A percentile compares a stretch with the other conserved stretches of the same genome.
These are phyloP conservation scores for Peribolospora kevripleyi DNA, from an alignment of 768 basidiomycete genomes.

Conservation along the genomic window DNA sequence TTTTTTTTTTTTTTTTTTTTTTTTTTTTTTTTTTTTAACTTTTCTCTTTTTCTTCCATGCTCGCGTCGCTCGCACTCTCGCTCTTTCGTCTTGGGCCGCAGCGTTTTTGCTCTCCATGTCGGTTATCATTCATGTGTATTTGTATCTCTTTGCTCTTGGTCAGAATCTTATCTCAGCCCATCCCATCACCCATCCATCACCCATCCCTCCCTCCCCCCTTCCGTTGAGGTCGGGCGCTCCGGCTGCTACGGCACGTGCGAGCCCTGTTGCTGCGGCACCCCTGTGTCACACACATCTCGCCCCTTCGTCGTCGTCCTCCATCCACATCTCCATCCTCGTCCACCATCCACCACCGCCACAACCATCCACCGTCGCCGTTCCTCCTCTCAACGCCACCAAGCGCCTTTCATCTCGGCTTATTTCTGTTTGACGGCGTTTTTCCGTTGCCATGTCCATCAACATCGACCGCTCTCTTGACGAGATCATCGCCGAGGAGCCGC, in stretches of 20 bases:
- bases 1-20: too few relatives aligned
- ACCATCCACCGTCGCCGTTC: too few relatives aligned
- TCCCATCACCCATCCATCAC: too few relatives aligned
- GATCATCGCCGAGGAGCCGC: slow-evolving; percentile 7
- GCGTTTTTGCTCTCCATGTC: too few relatives aligned
- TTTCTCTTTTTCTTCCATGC: neutral
- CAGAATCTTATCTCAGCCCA: too few relatives aligned
- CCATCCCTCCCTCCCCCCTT: neutral
- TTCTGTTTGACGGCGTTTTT: too few relatives aligned
- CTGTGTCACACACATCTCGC: neutral
- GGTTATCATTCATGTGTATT: too few relatives aligned
- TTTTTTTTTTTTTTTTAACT: too few relatives aligned
- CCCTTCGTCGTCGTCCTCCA: neutral
- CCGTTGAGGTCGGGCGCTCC: slow-evolving; percentile 27
- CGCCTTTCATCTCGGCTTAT: too few relatives aligned
- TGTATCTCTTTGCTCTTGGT: too few relatives aligned
- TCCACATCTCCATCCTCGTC: neutral
- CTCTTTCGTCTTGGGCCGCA: neutral
- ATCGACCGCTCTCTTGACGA: slow-evolving; percentile 11
- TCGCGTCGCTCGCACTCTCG: neutral
- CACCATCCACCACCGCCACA: too few relatives aligned
- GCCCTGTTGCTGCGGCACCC: slow-evolving; percentile 16
- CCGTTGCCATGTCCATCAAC: neutral
- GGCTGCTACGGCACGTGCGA: slow-evolving; percentile 10
- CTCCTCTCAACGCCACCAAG: too few relatives aligned